Evolutionary conservation across 768 basidiomycete genomes (phyloP), one percentile per base, ranked within the genome.

Genomic region (Mycena filopes): DNA sequence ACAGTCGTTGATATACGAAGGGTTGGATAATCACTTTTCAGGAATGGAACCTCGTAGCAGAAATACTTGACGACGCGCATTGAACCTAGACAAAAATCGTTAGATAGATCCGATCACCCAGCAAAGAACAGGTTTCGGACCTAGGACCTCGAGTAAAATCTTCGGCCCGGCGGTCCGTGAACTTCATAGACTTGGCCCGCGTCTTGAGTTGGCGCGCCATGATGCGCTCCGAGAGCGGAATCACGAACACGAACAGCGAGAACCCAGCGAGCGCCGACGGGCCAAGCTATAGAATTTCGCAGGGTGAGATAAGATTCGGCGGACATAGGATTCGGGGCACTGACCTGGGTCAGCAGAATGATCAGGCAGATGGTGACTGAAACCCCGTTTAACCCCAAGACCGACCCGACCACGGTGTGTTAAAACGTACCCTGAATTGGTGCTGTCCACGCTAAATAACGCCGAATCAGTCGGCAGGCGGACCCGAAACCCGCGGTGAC

Each of bases 41-140:
- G 74, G 75, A 91, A 92, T 0, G 90, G 88, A 1, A 81, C 68
- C 76, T 93, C 91, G 66, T 91, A 92, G 28, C 86, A 88, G 73
- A 93, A 93, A 70, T 88, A 90, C 74, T 91, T 92, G 57, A 93
- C 87, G n/a, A 91, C 83, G 5, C 88, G 83, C 89, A 92, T 91
- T 2, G 83, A 84, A 50, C 84, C 86, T 84, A 55, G 36, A 41
- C n/a, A 40, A 36, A 4, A 36, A 31, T 20, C 23, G 15, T 60
- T 25, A 7, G 38, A 47, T 41, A 43, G 18, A 21, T 60, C 31
- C 41, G 55, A 21, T 47, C 28, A 26, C 25, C 42, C 47, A n/a
- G n/a, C n/a, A n/a, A 9, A 4, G 26, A 46, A 29, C 36, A 40
- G 2, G 21, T 38, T 25, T 53, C 78, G 64, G 74, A 81, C 89